These are phyloP conservation scores for Blastosporella zonata DNA, from an alignment of 1,284 basidiomycete genomes.

Conservation along the genomic window DNA sequence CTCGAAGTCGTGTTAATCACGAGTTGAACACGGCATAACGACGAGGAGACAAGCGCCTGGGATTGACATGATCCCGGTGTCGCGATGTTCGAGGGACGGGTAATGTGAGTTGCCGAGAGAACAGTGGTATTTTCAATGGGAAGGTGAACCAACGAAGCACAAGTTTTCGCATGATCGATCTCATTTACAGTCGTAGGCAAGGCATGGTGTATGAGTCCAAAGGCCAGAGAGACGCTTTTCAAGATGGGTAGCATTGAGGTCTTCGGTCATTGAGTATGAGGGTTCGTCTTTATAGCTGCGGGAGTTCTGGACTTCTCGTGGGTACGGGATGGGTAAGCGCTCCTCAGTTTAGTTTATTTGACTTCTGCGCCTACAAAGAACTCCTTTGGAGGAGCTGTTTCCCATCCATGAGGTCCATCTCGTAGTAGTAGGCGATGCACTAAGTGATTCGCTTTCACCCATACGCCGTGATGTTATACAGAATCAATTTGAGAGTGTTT, in stretches of 20 bases:
- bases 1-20: conserved; percentile 8
- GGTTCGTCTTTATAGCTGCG: not conserved
- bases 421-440: no score
- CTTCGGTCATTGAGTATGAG: no score
- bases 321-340: not conserved
- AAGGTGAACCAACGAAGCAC: conserved; percentile 1
- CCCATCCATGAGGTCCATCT: no score
- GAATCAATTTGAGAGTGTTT: no score
- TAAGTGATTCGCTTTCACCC: no score
- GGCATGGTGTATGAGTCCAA: not conserved
- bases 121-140: conserved; percentile 8
- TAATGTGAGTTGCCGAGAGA: conserved; percentile 5
- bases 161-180: not conserved
- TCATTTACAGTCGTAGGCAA: not conserved
- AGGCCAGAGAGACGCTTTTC: not conserved
- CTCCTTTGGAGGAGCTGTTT: no score
- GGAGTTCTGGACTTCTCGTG: not conserved
- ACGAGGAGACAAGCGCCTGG: conserved; percentile 4
- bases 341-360: no score
- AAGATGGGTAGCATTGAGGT: not conserved
- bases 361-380: no score
- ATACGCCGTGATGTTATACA: no score
- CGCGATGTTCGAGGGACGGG: conserved; percentile 7
- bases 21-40: conserved; percentile 12
- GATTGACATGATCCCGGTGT: conserved; percentile 12